A percentile compares a stretch with the other conserved stretches of the same genome.
Evolutionary conservation across 306 rosid genomes (phyloP).

Genomic region (Prunus mira): DNA sequence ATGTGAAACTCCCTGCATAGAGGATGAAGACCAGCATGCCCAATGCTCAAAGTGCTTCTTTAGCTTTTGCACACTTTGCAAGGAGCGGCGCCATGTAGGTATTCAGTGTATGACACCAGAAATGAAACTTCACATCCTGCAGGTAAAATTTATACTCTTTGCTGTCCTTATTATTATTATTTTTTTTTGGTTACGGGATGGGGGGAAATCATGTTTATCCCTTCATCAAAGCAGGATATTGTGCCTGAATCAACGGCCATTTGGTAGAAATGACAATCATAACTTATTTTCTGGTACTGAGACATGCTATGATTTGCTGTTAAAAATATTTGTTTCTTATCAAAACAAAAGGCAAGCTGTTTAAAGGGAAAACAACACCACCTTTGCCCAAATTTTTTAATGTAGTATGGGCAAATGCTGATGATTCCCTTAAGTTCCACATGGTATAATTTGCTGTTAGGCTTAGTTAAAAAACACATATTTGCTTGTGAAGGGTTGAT

Average conservation of each 20-base stretch:
- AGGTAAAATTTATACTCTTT: conserved; percentile 42
- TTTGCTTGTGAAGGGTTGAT: not conserved
- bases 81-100: conserved; percentile 88
- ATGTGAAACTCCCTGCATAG: conserved; percentile 86
- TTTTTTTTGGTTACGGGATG: no score
- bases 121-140: conserved; percentile 57
- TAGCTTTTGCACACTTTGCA: conserved; percentile 85
- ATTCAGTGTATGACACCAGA: conserved; percentile 71
- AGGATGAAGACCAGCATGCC: conserved; percentile 82
- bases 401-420: not conserved
- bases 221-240: not conserved
- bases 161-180: not conserved
- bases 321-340: no score
- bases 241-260: not conserved
- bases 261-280: not conserved
- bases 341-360: not conserved
- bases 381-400: not conserved
- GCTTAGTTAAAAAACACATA: not conserved
- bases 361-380: not conserved
- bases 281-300: no score
- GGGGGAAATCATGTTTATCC: not conserved
- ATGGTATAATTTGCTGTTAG: not conserved
- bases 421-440: not conserved
- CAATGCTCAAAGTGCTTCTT: conserved; percentile 77
- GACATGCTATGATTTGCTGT: not conserved